phyloP scores from a whole-genome alignment of 331 rosid species.

The Saraca asoca region DNA sequence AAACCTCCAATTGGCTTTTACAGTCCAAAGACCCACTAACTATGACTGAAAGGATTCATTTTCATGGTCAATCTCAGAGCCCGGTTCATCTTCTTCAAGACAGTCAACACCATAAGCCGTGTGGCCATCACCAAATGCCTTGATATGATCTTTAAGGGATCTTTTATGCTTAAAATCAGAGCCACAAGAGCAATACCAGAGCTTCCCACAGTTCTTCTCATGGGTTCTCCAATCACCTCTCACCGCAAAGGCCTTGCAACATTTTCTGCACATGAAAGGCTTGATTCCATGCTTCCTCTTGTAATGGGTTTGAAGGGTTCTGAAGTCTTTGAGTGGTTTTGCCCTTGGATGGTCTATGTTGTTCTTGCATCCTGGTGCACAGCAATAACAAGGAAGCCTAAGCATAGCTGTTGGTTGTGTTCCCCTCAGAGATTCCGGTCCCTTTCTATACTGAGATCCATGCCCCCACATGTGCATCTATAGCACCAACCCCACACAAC shows the following conservation, averaged over 20 bases:
- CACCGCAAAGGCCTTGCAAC: conserved; percentile 92
- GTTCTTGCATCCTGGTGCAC: conserved; percentile 83
- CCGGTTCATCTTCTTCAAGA: conserved; percentile 67
- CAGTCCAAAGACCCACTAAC: conserved; percentile 19
- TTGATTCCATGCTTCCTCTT: conserved; percentile 91
- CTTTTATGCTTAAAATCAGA: conserved; percentile 93
- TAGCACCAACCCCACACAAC: not conserved
- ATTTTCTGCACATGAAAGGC: conserved; percentile 83
- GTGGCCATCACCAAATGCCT: conserved; percentile 84
- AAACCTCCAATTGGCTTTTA: conserved; percentile 14
- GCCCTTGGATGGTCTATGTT: conserved; percentile 92
- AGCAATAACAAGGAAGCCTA: conserved; percentile 88
- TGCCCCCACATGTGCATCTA: conserved; percentile 99
- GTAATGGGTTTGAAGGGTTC: conserved; percentile 95
- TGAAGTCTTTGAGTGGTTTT: conserved; percentile 80
- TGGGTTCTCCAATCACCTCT: conserved; percentile 98
- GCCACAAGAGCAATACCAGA: conserved; percentile 93
- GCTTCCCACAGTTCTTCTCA: conserved; percentile 92
- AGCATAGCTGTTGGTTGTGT: conserved; percentile 95
- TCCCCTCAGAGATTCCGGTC: conserved; percentile 91
- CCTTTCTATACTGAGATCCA: conserved; percentile 90
- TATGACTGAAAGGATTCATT: conserved; percentile 43
- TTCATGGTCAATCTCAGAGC: conserved; percentile 71
- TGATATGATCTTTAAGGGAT: conserved; percentile 79
- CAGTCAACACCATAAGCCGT: conserved; percentile 66